Percentiles rank a stretch among this genome's conserved stretches.
Evolutionary conservation across 495 filamentous ascomycete species (phyloP).

Genomic region (Hapsidospora chrysogenum): DNA sequence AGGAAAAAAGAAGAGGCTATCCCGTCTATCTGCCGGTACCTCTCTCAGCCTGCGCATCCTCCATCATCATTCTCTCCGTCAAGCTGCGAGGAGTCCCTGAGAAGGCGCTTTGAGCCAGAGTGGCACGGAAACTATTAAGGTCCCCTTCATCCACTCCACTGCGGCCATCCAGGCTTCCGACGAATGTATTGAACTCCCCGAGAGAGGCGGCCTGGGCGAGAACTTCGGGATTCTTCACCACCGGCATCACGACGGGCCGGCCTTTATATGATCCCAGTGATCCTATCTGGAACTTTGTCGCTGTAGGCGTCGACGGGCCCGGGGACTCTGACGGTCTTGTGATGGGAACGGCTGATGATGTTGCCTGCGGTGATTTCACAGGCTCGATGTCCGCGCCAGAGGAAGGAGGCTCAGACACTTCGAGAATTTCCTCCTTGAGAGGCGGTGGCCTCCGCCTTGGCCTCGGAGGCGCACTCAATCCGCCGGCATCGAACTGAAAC

Average conservation of each 20-base stretch:
- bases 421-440: constrained; percentile 8
- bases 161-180: constrained; percentile 26
- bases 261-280: constrained; percentile 28
- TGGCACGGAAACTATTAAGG: constrained; percentile 21
- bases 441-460: constrained; percentile 1
- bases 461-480: neutral
- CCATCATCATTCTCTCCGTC: constrained; percentile 24
- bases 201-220: constrained; percentile 26
- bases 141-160: constrained; percentile 21
- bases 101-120: constrained; percentile 8
- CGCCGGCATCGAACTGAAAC: constrained; percentile 12
- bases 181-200: constrained; percentile 25
- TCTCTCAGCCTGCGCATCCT: constrained; percentile 16
- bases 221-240: constrained; percentile 22
- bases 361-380: constrained; percentile 3
- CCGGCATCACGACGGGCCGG: constrained; percentile 13
- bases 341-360: constrained; percentile 8
- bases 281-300: constrained; percentile 3
- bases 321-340: constrained; percentile 6
- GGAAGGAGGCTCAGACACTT: neutral
- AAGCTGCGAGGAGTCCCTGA: constrained; percentile 22
- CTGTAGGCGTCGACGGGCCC: constrained; percentile 9
- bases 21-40: neutral
- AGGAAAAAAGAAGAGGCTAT: too few relatives aligned
- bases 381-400: neutral